These are phyloP conservation scores for Boletellus deceptivus DNA, from an alignment of 1,284 basidiomycete genomes.

Conservation along the genomic window DNA sequence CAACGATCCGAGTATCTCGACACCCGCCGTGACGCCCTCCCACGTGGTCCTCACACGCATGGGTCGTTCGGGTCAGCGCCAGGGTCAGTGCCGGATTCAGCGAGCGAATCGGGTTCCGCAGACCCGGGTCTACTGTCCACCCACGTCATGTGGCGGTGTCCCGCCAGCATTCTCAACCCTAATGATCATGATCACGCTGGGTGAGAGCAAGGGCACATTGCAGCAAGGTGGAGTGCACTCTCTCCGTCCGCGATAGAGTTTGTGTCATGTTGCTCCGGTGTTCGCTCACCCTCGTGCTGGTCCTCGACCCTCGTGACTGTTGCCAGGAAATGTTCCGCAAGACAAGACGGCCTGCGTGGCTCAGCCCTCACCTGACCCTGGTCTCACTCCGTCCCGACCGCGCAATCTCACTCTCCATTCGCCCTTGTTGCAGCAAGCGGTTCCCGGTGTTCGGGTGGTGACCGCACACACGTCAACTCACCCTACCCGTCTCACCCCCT, in stretches of 20 bases:
- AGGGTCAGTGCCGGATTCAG: conserved; percentile 10
- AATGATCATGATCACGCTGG: not conserved
- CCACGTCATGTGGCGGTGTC: conserved; percentile 13
- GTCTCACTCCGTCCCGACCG: conserved; percentile 11
- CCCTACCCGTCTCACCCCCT: conserved; percentile 3
- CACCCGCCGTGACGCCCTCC: conserved; percentile 20
- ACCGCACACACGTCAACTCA: not conserved
- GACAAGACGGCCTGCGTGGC: not conserved
- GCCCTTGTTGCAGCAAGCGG: conserved; percentile 7
- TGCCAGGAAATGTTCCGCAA: conserved; percentile 4
- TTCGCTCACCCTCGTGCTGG: no score
- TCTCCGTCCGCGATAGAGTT: no score
- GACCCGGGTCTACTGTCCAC: conserved; percentile 11
- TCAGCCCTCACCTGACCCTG: conserved; percentile 8
- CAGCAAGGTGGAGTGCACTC: no score
- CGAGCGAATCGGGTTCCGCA: conserved; percentile 11
- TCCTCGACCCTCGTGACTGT: conserved; percentile 9
- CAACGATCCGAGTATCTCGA: conserved; percentile 18
- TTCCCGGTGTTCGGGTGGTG: not conserved
- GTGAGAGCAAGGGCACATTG: no score
- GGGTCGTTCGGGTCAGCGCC: conserved; percentile 8
- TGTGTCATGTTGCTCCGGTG: no score
- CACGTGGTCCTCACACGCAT: conserved; percentile 26
- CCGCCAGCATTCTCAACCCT: not conserved
- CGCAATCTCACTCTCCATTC: not conserved